These are phyloP conservation scores for Phialophora macrospora DNA, from an alignment of 2,329 filamentous ascomycete species.

Conservation along the genomic window DNA sequence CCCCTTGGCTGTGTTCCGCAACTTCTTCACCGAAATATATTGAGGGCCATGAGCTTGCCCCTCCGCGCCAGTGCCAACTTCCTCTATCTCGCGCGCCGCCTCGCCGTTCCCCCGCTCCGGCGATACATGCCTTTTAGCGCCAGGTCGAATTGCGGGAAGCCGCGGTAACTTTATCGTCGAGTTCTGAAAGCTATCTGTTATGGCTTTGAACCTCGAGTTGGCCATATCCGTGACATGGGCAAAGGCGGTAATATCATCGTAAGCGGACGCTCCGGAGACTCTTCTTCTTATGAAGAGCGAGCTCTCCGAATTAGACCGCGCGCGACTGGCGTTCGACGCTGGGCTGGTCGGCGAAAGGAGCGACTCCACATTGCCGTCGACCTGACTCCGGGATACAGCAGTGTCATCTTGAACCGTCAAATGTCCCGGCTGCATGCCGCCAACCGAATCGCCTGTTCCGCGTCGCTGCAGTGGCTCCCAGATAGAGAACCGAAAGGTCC, in stretches of 20 bases:
- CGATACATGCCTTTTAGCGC: conserved; percentile 19
- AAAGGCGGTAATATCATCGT: conserved; percentile 83
- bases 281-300: conserved; percentile 74
- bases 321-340: conserved; percentile 50
- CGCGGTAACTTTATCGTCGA: conserved; percentile 71
- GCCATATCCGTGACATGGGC: conserved; percentile 80
- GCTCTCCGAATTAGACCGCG: conserved; percentile 72
- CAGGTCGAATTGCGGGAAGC: conserved; percentile 48
- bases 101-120: not conserved
- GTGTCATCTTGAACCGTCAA: not conserved
- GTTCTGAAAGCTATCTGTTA: conserved; percentile 85
- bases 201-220: conserved; percentile 86
- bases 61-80: not conserved
- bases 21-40: conserved; percentile 23
- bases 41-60: conserved; percentile 9
- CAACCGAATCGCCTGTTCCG: not conserved
- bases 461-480: conserved; percentile 19
- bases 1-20: conserved; percentile 19
- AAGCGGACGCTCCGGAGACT: conserved; percentile 76
- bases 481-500: conserved; percentile 19
- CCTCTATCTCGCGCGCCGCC: not conserved
- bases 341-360: conserved; percentile 41
- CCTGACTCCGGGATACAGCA: conserved; percentile 30
- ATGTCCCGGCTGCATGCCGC: not conserved
- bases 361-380: conserved; percentile 36